phyloP scores from a whole-genome alignment of 345 rosid genomes.

The Salix dunnii region DNA sequence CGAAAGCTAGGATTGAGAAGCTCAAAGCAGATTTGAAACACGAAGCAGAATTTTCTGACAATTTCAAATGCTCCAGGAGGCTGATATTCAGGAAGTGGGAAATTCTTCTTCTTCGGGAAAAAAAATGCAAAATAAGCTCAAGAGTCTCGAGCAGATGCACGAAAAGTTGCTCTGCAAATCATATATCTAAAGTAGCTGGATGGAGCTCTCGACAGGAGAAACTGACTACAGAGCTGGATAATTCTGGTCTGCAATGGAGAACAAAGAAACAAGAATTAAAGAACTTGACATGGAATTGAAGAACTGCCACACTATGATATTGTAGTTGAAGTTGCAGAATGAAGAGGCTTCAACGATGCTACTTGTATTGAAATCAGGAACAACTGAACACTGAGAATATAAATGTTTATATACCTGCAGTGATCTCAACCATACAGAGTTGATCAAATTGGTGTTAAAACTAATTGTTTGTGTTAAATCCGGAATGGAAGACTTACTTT shows the following conservation, averaged over 20 bases:
- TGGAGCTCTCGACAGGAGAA: constrained; percentile 56
- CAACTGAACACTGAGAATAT: too few species aligned
- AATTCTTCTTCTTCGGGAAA: constrained; percentile 51
- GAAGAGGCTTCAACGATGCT: constrained; percentile 62
- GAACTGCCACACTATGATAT: constrained; percentile 26
- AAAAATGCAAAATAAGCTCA: constrained; percentile 51
- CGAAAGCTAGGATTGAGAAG: constrained; percentile 62
- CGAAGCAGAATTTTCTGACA: constrained; percentile 47
- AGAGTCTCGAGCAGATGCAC: constrained; percentile 57
- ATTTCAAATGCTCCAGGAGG: constrained; percentile 56
- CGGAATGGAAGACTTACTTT: too few species aligned
- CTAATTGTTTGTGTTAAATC: too few species aligned
- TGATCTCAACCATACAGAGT: too few species aligned
- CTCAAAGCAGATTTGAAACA: constrained; percentile 45
- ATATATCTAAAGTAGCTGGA: constrained; percentile 66
- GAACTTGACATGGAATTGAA: constrained; percentile 52
- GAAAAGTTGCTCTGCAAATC: constrained; percentile 49
- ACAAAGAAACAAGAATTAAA: constrained; percentile 40
- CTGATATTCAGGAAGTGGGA: constrained; percentile 58
- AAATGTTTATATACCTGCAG: too few species aligned
- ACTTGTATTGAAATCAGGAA: constrained; percentile 51
- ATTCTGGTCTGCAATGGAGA: constrained; percentile 37
- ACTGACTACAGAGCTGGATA: constrained; percentile 42
- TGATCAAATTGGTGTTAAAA: too few species aligned
- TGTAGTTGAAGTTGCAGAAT: constrained; percentile 43